phyloP scores from a whole-genome alignment of 2,329 filamentous ascomycete species.

The Pseudogymnoascus sp. region DNA sequence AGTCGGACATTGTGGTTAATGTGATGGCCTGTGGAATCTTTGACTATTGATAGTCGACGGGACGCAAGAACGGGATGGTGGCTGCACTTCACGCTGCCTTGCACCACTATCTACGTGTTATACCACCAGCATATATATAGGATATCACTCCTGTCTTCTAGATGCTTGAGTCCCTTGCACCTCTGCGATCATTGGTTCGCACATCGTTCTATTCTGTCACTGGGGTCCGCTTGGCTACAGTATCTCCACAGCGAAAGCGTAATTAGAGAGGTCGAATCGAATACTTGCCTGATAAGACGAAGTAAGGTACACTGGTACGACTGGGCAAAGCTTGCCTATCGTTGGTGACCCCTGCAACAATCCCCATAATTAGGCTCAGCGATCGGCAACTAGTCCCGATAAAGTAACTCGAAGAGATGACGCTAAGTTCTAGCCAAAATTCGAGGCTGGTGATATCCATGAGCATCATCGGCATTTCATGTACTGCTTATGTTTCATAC shows the following conservation, averaged over 20 bases:
- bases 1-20: slow-evolving; percentile 31
- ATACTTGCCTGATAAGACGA: background rate
- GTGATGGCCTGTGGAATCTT: background rate
- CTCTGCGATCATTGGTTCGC: background rate
- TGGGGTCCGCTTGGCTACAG: background rate
- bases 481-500: background rate
- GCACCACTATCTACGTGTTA: background rate
- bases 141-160: background rate
- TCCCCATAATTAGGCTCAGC: background rate
- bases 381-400: background rate
- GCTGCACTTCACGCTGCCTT: background rate
- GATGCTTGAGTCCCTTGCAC: background rate
- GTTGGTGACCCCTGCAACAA: background rate
- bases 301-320: background rate
- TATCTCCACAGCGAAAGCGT: background rate
- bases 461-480: background rate
- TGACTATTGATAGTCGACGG: background rate
- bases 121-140: background rate
- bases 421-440: background rate
- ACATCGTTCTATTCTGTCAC: background rate
- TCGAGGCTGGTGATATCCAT: background rate
- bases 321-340: background rate
- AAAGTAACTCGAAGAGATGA: background rate
- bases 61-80: background rate
- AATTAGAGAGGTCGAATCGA: background rate